These are phyloP conservation scores for Auricularia sp. DNA, from an alignment of 768 basidiomycete genomes.

Conservation along the genomic window DNA sequence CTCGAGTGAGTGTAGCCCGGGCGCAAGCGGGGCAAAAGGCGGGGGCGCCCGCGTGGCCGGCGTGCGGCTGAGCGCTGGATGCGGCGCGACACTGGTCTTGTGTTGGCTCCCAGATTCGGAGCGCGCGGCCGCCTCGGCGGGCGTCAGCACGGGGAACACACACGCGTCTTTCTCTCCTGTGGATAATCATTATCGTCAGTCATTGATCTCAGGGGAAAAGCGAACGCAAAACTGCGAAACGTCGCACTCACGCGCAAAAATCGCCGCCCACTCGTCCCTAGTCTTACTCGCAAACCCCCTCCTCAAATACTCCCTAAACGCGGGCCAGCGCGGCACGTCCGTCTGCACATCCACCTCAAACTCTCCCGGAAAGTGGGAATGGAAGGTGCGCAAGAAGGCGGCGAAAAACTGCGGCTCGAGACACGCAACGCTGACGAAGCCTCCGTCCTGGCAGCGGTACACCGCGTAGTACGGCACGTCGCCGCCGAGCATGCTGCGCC, in stretches of 20 bases:
- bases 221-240: too few relatives aligned
- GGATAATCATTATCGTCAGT: neutral
- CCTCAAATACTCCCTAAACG: slow-evolving; percentile 44
- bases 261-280: slow-evolving; percentile 57
- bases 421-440: slow-evolving; percentile 70
- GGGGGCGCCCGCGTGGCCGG: slow-evolving; percentile 15
- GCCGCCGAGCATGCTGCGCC: slow-evolving; percentile 54
- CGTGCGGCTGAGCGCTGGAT: slow-evolving; percentile 36
- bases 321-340: slow-evolving; percentile 46
- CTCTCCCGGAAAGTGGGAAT: slow-evolving; percentile 35
- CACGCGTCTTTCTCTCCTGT: slow-evolving; percentile 44
- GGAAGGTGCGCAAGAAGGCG: slow-evolving; percentile 47
- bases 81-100: slow-evolving; percentile 35
- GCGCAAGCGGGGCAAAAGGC: slow-evolving; percentile 21
- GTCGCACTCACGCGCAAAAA: slow-evolving; percentile 47
- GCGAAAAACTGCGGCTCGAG: slow-evolving; percentile 65
- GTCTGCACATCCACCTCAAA: slow-evolving; percentile 36
- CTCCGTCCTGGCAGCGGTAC: slow-evolving; percentile 62
- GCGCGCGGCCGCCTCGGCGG: slow-evolving; percentile 43
- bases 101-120: slow-evolving; percentile 22
- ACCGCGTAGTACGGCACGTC: slow-evolving; percentile 71
- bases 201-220: too few relatives aligned
- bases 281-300: slow-evolving; percentile 51
- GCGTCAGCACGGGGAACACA: slow-evolving; percentile 55
- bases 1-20: slow-evolving; percentile 46